Base-by-base conservation (phyloP, 2,329 filamentous ascomycete genomes). In the Fusarium tuaranense region DNA sequence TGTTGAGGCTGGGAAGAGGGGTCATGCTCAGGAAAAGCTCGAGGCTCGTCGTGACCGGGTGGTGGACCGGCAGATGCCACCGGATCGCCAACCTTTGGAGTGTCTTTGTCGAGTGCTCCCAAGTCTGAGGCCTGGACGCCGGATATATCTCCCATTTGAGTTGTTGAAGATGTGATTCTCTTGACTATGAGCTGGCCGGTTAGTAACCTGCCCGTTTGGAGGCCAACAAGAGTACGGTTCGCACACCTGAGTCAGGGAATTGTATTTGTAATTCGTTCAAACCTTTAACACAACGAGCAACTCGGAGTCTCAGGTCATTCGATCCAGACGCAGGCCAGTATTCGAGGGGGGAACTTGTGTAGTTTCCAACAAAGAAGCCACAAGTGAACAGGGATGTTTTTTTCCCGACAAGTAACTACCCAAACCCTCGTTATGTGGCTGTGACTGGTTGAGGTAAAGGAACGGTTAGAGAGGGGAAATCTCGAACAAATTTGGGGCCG, bases 91-190 rank as follows among this genome's bases (percentile, higher is more conserved):
- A 41, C 51, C 41, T 67, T 73, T 32, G 68, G 53, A 64, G 36
- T 63, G 34, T 64, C 55, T 9, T 69, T 68, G 34, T 72, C 65
- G 60, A 65, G 41, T 48, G 55, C 22, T 61, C 58, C 73, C 64
- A 63, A 34, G 63, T 69, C 74, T 38, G 72, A 63, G 63, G 68
- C 65, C 65, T 70, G 74, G 30, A 44, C 51, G 66, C 38, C 30
- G 32, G 75, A 65, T 69, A 76, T 69, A 62, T 79, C 78, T 68
- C 78, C 77, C 78, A 79, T 79, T 73, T 63, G 59, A 48, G 25
- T 30, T 63, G 60, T 59, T 58, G 30, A 34, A 25, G 59, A 36
- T 48, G 59, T 30, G 59, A 32, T 36, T 65, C 46, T 61, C 27
- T 27, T 57, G 57, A 70, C 60, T 53, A 55, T 41, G 61, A 46